phyloP scores from a whole-genome alignment of 2,329 filamentous ascomycete species.

The Xylaria digitata region DNA sequence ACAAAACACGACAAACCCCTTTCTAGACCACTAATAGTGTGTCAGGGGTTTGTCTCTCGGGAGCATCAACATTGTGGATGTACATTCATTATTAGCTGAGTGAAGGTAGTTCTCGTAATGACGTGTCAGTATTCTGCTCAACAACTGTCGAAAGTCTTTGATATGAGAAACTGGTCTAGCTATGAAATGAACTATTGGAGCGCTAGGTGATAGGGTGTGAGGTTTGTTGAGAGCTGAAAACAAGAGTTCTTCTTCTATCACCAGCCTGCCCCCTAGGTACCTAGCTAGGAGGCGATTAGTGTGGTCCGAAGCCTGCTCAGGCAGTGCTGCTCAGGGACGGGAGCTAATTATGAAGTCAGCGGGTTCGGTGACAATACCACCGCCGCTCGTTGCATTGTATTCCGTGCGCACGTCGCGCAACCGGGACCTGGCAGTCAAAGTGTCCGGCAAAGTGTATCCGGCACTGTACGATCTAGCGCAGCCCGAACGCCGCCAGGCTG shows the following conservation, averaged over 20 bases:
- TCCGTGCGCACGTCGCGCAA: constrained; percentile 20
- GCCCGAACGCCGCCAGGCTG: constrained; percentile 11
- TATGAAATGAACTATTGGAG: not conserved
- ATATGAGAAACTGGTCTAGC: not conserved
- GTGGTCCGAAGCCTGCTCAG: not conserved
- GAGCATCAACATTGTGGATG: not conserved
- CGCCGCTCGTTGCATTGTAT: constrained; percentile 11
- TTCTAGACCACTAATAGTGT: constrained; percentile 1
- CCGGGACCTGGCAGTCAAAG: constrained; percentile 24
- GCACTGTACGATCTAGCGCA: constrained; percentile 6
- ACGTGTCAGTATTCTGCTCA: constrained; percentile 8
- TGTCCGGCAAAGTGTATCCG: not conserved
- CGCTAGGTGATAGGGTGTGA: not conserved
- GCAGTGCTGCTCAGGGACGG: not conserved
- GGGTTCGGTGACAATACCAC: constrained; percentile 3
- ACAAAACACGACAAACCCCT: constrained; percentile 7
- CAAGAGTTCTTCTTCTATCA: not conserved
- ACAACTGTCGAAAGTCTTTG: not conserved
- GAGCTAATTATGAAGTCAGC: constrained; percentile 1
- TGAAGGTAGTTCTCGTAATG: constrained; percentile 5
- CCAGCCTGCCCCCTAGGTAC: not conserved
- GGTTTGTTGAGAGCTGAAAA: constrained; percentile 14
- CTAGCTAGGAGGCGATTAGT: not conserved
- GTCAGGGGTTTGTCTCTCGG: not conserved
- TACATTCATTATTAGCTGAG: constrained; percentile 11